A percentile compares a stretch with the other conserved stretches of the same genome.
phyloP scores from a whole-genome alignment of 257 asterid species.

The Capsicum pubescens region DNA sequence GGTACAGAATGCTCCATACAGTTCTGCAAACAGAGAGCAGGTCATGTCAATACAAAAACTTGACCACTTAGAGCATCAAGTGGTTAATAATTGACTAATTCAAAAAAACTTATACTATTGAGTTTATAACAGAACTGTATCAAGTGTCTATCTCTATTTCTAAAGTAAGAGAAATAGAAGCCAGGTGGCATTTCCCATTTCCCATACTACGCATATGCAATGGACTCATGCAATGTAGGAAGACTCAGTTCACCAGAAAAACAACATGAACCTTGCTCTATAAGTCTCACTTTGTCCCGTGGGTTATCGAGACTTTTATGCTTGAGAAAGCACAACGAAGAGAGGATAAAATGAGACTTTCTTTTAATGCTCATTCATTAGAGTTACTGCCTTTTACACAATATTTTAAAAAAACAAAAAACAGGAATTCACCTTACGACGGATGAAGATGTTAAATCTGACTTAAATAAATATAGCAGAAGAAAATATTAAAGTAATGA shows the following conservation, averaged over 20 bases:
- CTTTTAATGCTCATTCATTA: background rate
- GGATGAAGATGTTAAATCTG: background rate
- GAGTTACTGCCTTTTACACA: background rate
- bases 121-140: background rate
- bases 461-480: background rate
- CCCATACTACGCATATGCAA: background rate
- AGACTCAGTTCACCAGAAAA: slow-evolving; percentile 11
- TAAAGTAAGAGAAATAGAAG: background rate
- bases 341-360: background rate
- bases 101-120: background rate
- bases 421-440: background rate
- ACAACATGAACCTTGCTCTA: background rate
- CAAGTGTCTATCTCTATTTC: background rate
- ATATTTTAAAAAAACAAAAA: background rate
- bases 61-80: background rate
- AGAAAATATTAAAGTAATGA: background rate
- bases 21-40: slow-evolving; percentile 49
- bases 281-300: background rate
- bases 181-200: background rate
- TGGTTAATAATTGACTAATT: background rate
- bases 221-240: background rate
- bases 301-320: background rate
- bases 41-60: slow-evolving; percentile 1
- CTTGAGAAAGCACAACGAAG: slow-evolving; percentile 1
- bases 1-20: slow-evolving; percentile 68